Evolutionary conservation across 768 basidiomycete genomes (phyloP).

Genomic region (Tricholoma sp.): DNA sequence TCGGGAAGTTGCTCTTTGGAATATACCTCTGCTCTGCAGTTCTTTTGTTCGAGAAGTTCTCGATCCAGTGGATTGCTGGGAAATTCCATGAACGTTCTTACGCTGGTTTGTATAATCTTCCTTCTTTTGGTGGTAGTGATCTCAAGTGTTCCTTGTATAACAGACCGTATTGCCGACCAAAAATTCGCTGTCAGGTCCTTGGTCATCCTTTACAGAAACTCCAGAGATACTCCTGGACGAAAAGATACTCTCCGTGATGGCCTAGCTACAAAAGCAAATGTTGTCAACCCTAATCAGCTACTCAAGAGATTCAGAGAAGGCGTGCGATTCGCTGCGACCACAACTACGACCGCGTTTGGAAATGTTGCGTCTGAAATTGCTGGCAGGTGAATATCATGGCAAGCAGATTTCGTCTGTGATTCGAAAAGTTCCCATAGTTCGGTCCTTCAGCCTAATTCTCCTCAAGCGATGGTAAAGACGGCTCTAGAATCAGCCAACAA

Average conservation of each 20-base stretch:
- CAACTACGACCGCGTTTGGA: constrained; percentile 69
- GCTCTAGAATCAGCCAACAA: constrained; percentile 79
- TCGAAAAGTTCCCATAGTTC: constrained; percentile 33
- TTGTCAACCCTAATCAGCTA: constrained; percentile 52
- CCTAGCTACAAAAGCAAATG: constrained; percentile 27
- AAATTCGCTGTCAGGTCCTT: constrained; percentile 72
- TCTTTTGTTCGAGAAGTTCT: constrained; percentile 76
- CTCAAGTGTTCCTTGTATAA: constrained; percentile 4
- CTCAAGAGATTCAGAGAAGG: constrained; percentile 71
- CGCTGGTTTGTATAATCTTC: constrained; percentile 4
- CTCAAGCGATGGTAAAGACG: constrained; percentile 72
- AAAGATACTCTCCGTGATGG: constrained; percentile 51
- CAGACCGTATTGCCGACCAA: constrained; percentile 79
- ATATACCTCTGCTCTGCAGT: constrained; percentile 63
- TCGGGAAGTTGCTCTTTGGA: constrained; percentile 69
- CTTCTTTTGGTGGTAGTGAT: not conserved
- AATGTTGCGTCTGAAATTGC: constrained; percentile 54
- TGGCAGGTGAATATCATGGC: constrained; percentile 31
- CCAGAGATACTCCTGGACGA: constrained; percentile 65
- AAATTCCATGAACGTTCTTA: constrained; percentile 81
- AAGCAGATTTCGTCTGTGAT: not conserved
- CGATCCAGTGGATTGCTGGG: constrained; percentile 80
- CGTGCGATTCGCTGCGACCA: constrained; percentile 67
- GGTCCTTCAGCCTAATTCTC: constrained; percentile 86
- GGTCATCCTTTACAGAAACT: constrained; percentile 74